Conservation (phyloP, 1,139 yeast genomes). For the Hansenula lynferdii region DNA sequence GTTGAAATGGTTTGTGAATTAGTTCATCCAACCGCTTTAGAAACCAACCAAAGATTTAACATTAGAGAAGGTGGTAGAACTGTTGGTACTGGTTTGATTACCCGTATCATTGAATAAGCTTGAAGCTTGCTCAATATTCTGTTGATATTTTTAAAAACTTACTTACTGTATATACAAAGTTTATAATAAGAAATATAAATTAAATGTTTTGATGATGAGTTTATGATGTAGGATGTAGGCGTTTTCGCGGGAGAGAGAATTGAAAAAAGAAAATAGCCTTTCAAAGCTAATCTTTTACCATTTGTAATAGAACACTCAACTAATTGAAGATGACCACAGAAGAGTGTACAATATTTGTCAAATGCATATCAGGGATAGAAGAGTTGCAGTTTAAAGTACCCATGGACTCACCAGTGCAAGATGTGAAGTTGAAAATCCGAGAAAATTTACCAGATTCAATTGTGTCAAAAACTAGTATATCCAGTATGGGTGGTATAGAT, state of each 20-base stretch:
- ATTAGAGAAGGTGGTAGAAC: conserved; percentile 99
- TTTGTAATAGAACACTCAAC: too few relatives aligned
- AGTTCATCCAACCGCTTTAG: conserved; percentile 89
- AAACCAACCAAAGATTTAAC: conserved; percentile 97
- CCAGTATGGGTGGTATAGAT: conserved; percentile 18
- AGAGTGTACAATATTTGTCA: conserved; percentile 17
- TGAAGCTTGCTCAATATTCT: too few relatives aligned
- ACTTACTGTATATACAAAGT: too few relatives aligned
- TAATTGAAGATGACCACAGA: background rate
- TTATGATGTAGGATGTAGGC: too few relatives aligned
- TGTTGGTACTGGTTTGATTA: conserved; percentile 97
- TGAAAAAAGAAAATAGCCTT: too few relatives aligned
- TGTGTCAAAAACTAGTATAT: conserved; percentile 13
- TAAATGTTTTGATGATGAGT: too few relatives aligned
- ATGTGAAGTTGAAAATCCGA: conserved; percentile 10
- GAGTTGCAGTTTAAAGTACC: conserved; percentile 13
- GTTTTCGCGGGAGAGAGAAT: too few relatives aligned
- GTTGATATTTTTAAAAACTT: too few relatives aligned
- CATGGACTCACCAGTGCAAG: conserved; percentile 3
- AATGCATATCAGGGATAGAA: conserved; percentile 21
- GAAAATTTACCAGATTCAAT: conserved; percentile 19
- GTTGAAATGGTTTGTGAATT: conserved; percentile 93
- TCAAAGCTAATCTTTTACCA: too few relatives aligned
- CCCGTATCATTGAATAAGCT: conserved; percentile 80
- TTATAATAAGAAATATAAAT: too few relatives aligned